Conservation (phyloP, 129 eudicot genomes). For the Cynara cardunculus region DNA sequence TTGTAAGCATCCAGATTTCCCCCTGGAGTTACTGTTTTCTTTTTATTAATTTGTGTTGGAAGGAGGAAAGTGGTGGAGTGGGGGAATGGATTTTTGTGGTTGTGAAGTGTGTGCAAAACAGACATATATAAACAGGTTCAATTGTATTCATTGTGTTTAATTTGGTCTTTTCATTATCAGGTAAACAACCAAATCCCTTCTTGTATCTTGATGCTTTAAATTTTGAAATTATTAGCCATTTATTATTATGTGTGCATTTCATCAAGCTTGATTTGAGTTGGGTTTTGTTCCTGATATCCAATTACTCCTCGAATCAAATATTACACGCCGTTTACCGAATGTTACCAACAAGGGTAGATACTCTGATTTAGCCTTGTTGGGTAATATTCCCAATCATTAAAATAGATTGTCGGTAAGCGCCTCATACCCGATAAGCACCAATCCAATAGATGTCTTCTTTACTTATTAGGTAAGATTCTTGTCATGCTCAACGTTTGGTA, state of each 20-base stretch:
- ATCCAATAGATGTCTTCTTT: too few species aligned
- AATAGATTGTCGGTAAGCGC: too few species aligned
- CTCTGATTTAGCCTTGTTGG: too few species aligned
- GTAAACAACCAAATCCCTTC: neutral
- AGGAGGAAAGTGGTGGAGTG: neutral
- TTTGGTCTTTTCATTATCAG: neutral
- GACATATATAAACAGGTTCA: neutral
- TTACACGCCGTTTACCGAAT: too few species aligned
- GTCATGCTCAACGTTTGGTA: too few species aligned
- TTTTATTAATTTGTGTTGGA: neutral
- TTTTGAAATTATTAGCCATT: neutral
- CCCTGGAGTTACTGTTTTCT: neutral
- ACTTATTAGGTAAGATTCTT: too few species aligned
- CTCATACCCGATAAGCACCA: too few species aligned
- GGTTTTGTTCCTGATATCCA: neutral
- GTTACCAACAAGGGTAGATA: too few species aligned
- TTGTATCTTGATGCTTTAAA: neutral
- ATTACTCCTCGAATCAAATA: too few species aligned
- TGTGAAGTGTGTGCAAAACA: neutral
- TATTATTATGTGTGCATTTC: too few species aligned
- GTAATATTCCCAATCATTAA: too few species aligned
- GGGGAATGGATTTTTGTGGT: neutral
- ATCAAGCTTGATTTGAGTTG: neutral
- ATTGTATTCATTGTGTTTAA: neutral
- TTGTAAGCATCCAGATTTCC: neutral